Conservation (phyloP, 371 early-diverging fungal genomes). For the Mucor sp. region DNA sequence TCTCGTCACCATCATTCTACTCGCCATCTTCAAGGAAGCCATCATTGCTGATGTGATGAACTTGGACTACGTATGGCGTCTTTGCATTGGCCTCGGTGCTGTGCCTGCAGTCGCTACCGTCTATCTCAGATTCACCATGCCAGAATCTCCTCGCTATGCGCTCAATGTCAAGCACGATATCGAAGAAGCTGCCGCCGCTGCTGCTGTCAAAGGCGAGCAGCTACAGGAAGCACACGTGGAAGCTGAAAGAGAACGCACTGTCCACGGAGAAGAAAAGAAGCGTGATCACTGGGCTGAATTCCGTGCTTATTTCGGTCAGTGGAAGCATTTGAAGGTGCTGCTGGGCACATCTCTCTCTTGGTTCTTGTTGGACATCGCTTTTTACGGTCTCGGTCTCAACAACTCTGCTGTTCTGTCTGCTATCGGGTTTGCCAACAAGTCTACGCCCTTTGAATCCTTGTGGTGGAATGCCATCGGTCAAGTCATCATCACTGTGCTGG, state of each 20-base stretch:
- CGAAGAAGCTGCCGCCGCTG: slow-evolving; percentile 53
- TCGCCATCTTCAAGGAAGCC: slow-evolving; percentile 57
- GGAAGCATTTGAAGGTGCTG: slow-evolving; percentile 51
- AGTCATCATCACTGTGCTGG: slow-evolving; percentile 74
- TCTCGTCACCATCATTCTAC: slow-evolving; percentile 60
- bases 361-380: slow-evolving; percentile 78
- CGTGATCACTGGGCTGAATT: slow-evolving; percentile 45
- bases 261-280: background rate
- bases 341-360: slow-evolving; percentile 55
- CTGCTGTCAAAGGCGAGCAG: slow-evolving; percentile 19
- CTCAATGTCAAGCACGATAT: slow-evolving; percentile 72
- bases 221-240: slow-evolving; percentile 15
- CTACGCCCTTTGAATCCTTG: slow-evolving; percentile 7
- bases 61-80: slow-evolving; percentile 84
- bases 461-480: slow-evolving; percentile 54
- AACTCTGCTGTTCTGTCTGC: slow-evolving; percentile 53
- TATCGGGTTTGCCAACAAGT: slow-evolving; percentile 53
- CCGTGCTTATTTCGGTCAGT: slow-evolving; percentile 45
- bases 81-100: slow-evolving; percentile 70
- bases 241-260: slow-evolving; percentile 15
- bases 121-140: slow-evolving; percentile 83
- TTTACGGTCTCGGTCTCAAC: slow-evolving; percentile 80
- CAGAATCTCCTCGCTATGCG: slow-evolving; percentile 86
- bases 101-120: slow-evolving; percentile 63
- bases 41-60: slow-evolving; percentile 54